Evolutionary conservation across 768 basidiomycete species (phyloP), one percentile per base, ranked within the genome.

Genomic region (Krasilnikovozyma curviuscula): DNA sequence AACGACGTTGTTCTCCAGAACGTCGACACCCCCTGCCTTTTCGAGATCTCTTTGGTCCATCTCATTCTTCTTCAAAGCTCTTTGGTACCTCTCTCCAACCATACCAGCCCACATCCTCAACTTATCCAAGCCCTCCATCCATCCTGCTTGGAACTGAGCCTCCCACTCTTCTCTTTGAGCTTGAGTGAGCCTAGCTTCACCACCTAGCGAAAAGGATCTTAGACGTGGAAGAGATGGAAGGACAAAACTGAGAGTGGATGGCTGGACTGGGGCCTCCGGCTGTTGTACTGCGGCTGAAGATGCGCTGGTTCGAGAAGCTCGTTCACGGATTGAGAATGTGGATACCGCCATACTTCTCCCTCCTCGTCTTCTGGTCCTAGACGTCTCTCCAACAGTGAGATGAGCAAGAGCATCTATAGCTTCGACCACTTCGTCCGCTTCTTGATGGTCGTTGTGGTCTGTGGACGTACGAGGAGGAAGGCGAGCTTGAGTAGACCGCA

Each of bases 301-400:
- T 5, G 53, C 33, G 28, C 29, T 48, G 5, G 52, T 55, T n/a
- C 61, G 49, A 6, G 48, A 21, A 6, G 57, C 48, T 28, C 59
- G 54, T 44, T 61, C 61, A 12, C 63, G 55, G 18, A 66, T 50
- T 7, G 63, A 62, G 46, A 65, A 65, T 5, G 57, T 59, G 1
- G 65, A 57, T 18, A 59, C 53, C 3, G 58, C 63, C 23, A 60
- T 61, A 3, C 61, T 61, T 10, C 63, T 58, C 48, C 60, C 59
- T 13, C 58, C 58, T 18, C 63, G 37, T n/a, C 61, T 40, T 23
- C 47, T 29, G 12, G 18, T 37, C 30, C 44, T 13, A 37, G 35
- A 37, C 9, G 33, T 27, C 4, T n/a, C 37, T 41, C 31, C 35
- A 34, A 28, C 38, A 13, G 45, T 34, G 31, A 38, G 24, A 21